Conservation (phyloP, 352 stramenopile species). For the Pythium monospermum region DNA sequence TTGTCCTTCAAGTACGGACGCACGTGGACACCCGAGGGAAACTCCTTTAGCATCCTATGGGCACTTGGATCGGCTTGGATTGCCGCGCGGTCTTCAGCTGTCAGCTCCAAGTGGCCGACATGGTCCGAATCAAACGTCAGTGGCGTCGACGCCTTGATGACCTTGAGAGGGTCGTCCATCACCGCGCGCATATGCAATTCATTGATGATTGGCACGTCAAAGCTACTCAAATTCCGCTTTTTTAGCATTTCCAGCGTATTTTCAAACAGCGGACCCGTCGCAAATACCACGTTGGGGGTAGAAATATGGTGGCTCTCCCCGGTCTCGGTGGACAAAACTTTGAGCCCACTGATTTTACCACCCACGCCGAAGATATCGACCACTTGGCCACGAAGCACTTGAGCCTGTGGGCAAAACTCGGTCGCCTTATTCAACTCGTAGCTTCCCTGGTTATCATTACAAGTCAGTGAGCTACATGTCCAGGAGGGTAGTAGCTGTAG, state of each 20-base stretch:
- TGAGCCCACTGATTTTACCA: constrained; percentile 47
- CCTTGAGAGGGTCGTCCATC: constrained; percentile 53
- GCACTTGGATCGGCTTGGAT: constrained; percentile 33
- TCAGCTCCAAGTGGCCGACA: constrained; percentile 60
- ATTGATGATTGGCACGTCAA: constrained; percentile 62
- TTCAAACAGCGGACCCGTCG: constrained; percentile 63
- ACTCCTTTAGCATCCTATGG: constrained; percentile 46
- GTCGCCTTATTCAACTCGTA: constrained; percentile 62
- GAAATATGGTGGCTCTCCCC: constrained; percentile 55
- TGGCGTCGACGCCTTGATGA: constrained; percentile 47
- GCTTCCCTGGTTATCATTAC: constrained; percentile 20
- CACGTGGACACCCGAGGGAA: constrained; percentile 60
- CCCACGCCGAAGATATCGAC: constrained; percentile 47
- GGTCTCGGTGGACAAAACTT: constrained; percentile 40
- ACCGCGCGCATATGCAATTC: constrained; percentile 68
- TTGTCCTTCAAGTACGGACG: constrained; percentile 54
- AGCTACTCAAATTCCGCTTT: constrained; percentile 43
- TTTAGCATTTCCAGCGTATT: constrained; percentile 59
- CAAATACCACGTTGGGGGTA: constrained; percentile 64
- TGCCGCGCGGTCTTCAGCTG: constrained; percentile 39
- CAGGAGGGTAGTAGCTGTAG: not conserved
- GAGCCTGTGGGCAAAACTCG: constrained; percentile 53
- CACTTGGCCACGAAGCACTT: constrained; percentile 56
- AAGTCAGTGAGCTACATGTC: not conserved
- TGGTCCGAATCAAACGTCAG: constrained; percentile 75